Conservation (phyloP, 345 rosid genomes). For the Geranium brycei region DNA sequence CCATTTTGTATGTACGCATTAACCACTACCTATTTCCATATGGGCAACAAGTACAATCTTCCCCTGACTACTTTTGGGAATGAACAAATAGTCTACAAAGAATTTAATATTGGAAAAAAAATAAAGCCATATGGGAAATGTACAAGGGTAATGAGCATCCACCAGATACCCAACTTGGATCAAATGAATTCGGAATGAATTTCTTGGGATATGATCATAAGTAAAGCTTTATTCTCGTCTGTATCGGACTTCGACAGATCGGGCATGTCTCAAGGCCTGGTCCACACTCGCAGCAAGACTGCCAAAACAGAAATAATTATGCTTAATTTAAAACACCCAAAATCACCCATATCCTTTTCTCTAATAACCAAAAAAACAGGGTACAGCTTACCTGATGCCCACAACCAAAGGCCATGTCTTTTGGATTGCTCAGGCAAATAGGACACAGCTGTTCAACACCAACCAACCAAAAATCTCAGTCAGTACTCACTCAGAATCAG, state of each 20-base stretch:
- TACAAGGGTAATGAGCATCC: background rate
- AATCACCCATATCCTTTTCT: background rate
- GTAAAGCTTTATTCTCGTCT: constrained; percentile 78
- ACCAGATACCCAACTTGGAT: background rate
- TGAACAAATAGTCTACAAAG: background rate
- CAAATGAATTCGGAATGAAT: background rate
- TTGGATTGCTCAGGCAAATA: constrained; percentile 57
- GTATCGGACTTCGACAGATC: constrained; percentile 62
- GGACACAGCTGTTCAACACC: constrained; percentile 51
- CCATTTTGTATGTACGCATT: no score
- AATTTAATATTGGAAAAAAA: no score
- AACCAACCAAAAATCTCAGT: background rate
- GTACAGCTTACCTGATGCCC: constrained; percentile 73
- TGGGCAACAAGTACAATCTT: no score
- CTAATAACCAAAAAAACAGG: background rate
- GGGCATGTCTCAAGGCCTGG: constrained; percentile 65
- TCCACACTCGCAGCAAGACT: constrained; percentile 90
- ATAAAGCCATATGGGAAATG: background rate
- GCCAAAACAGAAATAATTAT: background rate
- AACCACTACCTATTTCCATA: no score
- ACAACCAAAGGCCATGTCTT: constrained; percentile 93
- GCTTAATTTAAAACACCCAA: background rate
- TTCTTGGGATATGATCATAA: background rate
- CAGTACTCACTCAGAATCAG: background rate
- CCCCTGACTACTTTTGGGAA: background rate